phyloP scores from a whole-genome alignment of 2,329 filamentous ascomycete genomes.

The Talaromyces sp. region DNA sequence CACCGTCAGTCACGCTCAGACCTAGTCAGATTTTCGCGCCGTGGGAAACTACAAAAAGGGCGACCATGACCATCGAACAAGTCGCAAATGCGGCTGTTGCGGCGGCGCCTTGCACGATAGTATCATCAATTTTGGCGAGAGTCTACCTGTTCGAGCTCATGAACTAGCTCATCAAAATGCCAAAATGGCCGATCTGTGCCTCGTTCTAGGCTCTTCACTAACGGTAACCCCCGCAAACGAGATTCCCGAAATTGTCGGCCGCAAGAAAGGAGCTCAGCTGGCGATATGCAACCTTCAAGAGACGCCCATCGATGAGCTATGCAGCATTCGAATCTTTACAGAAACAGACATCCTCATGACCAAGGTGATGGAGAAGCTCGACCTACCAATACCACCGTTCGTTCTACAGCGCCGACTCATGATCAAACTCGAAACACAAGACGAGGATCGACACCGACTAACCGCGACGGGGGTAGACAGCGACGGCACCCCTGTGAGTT shows the following conservation, averaged over 20 bases:
- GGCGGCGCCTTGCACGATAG: conserved; percentile 24
- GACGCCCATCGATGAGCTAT: conserved; percentile 32
- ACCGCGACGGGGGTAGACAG: neutral
- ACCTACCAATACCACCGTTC: neutral
- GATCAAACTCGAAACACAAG: neutral
- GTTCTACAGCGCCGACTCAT: neutral
- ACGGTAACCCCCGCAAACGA: conserved; percentile 40
- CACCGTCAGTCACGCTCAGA: neutral
- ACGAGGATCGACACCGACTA: neutral
- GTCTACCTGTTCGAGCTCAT: neutral
- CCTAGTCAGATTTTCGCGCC: conserved; percentile 38
- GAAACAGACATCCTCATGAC: neutral
- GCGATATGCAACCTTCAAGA: conserved; percentile 46
- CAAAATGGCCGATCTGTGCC: conserved; percentile 40
- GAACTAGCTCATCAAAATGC: conserved; percentile 33
- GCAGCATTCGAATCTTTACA: conserved; percentile 28
- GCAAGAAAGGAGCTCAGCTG: conserved; percentile 25
- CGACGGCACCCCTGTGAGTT: neutral
- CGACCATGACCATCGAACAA: conserved; percentile 43
- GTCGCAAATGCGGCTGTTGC: conserved; percentile 39
- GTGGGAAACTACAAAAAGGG: conserved; percentile 39
- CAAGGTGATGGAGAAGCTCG: neutral
- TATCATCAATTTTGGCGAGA: conserved; percentile 1
- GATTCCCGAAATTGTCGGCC: conserved; percentile 28
- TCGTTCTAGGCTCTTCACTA: conserved; percentile 44